A percentile compares a stretch with the other conserved stretches of the same genome.
Evolutionary conservation across 805 yeast species (phyloP).

Genomic region (Schwanniomyces occidentalis): DNA sequence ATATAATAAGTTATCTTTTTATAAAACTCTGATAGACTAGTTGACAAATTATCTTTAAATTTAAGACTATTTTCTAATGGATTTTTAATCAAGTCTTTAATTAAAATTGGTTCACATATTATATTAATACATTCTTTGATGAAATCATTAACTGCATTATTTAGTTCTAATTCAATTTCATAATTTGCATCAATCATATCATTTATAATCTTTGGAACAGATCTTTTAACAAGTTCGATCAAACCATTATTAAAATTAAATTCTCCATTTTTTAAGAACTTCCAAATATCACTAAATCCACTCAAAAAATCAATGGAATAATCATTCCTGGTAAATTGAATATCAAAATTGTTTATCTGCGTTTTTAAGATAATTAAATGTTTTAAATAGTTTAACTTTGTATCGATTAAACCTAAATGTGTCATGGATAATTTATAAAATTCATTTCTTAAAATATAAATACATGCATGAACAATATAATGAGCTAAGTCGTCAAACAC

Average conservation of each 20-base stretch:
- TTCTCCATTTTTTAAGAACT: conserved; percentile 38
- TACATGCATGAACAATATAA: conserved; percentile 76
- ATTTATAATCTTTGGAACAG: conserved; percentile 77
- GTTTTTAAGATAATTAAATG: conserved; percentile 70
- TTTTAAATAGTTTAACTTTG: conserved; percentile 66
- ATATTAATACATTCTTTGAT: conserved; percentile 50
- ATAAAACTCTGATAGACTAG: conserved; percentile 57
- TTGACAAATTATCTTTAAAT: conserved; percentile 51
- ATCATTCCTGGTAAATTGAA: conserved; percentile 71
- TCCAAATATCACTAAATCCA: conserved; percentile 57
- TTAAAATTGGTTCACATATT: conserved; percentile 48
- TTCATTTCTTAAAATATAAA: conserved; percentile 58
- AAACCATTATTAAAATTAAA: conserved; percentile 47
- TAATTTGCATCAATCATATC: conserved; percentile 75
- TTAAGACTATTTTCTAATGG: conserved; percentile 32
- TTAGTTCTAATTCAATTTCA: conserved; percentile 73
- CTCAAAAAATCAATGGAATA: conserved; percentile 73
- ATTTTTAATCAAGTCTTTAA: conserved; percentile 19
- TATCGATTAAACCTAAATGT: conserved; percentile 53
- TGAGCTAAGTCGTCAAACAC: conserved; percentile 91
- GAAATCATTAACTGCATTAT: conserved; percentile 67
- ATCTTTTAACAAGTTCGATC: conserved; percentile 56
- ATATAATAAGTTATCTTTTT: conserved; percentile 55
- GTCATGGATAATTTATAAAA: conserved; percentile 43
- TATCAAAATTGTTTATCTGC: conserved; percentile 74